phyloP scores from a whole-genome alignment of 1,284 basidiomycete genomes.

The Boletellus deceptivus region DNA sequence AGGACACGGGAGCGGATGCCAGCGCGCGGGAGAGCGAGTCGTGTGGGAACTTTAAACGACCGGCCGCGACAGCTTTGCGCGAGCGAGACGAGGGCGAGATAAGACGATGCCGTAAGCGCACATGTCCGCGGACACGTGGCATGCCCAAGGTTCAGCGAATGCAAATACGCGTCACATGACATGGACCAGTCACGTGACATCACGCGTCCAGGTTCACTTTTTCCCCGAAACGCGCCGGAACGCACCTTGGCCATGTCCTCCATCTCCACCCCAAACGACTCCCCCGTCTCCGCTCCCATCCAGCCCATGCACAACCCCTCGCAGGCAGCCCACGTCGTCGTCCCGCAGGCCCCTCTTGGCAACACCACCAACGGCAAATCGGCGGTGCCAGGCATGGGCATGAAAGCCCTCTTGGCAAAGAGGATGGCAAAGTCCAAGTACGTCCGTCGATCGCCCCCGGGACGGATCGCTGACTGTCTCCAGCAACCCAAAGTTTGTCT shows the following conservation, averaged over 20 bases:
- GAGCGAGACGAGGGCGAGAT: neutral
- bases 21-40: slow-evolving; percentile 5
- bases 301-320: slow-evolving; percentile 83
- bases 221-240: slow-evolving; percentile 1
- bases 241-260: slow-evolving; percentile 49
- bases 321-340: slow-evolving; percentile 73
- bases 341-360: slow-evolving; percentile 78
- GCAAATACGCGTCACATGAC: slow-evolving; percentile 26
- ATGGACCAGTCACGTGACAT: slow-evolving; percentile 24
- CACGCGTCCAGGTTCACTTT: slow-evolving; percentile 31
- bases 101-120: slow-evolving; percentile 2
- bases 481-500: slow-evolving; percentile 78
- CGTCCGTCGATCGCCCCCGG: slow-evolving; percentile 30
- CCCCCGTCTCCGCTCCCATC: slow-evolving; percentile 57
- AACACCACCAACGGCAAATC: slow-evolving; percentile 48
- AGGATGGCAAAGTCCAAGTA: slow-evolving; percentile 82
- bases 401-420: slow-evolving; percentile 85
- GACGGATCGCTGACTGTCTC: neutral
- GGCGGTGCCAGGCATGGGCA: slow-evolving; percentile 73
- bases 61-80: too few relatives aligned
- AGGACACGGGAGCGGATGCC: slow-evolving; percentile 9
- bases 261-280: slow-evolving; percentile 59
- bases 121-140: neutral
- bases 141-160: slow-evolving; percentile 24
- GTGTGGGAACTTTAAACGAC: too few relatives aligned